Conservation (phyloP, 2,329 filamentous ascomycete species). For the Arachnopeziza araneosa region DNA sequence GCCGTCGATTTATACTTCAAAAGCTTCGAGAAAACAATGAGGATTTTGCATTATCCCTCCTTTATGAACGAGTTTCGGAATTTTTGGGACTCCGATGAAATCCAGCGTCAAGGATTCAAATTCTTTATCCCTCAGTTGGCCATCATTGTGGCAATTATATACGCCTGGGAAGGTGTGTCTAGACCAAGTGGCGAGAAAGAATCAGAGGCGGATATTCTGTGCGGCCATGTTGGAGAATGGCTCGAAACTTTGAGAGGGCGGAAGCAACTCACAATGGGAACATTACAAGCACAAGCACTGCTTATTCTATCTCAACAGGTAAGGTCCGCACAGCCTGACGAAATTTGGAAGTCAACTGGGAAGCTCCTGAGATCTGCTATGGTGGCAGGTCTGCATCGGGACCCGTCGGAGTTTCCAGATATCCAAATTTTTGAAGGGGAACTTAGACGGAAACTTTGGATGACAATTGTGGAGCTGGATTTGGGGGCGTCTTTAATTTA, state of each 20-base stretch:
- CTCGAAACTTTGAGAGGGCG: conserved; percentile 7
- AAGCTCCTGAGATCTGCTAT: conserved; percentile 43
- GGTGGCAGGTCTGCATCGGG: conserved; percentile 55
- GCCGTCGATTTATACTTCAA: conserved; percentile 35
- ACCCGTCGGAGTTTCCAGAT: conserved; percentile 65
- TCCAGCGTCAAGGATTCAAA: conserved; percentile 2
- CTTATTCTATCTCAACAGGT: conserved; percentile 9
- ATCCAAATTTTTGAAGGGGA: conserved; percentile 72
- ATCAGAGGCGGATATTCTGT: conserved; percentile 7
- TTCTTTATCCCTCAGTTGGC: conserved; percentile 10
- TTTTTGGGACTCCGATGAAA: conserved; percentile 32
- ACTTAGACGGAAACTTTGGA: conserved; percentile 63
- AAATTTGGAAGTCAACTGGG: conserved; percentile 31
- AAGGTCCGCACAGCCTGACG: conserved; percentile 4
- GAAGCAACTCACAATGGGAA: conserved; percentile 9
- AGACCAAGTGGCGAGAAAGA: conserved; percentile 2
- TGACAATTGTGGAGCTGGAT: conserved; percentile 64
- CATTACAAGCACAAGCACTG: conserved; percentile 8
- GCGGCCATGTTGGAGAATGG: conserved; percentile 9
- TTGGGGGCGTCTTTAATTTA: conserved; percentile 69
- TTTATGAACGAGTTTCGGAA: conserved; percentile 38
- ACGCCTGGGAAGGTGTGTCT: conserved; percentile 2
- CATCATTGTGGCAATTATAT: conserved; percentile 9
- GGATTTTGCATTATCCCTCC: conserved; percentile 38
- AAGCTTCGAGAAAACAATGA: conserved; percentile 37